Percentiles rank a stretch among this genome's conserved stretches.
These are phyloP conservation scores for Leishmania mexicana DNA, from an alignment of 208 protist species.

Conservation along the genomic window DNA sequence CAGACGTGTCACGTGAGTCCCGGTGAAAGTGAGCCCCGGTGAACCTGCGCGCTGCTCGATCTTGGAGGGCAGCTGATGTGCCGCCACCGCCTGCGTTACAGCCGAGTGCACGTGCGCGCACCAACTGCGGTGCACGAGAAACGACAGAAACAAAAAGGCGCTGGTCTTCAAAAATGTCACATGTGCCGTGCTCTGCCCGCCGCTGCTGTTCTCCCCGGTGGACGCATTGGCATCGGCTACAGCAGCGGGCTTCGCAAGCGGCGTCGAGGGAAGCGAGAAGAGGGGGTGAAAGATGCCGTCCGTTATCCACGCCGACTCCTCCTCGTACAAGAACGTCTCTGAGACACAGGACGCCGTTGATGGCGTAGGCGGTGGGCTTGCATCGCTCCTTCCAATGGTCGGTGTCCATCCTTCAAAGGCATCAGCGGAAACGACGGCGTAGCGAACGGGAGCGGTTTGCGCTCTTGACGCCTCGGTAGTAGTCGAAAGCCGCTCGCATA, in stretches of 20 bases:
- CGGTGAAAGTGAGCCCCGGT: not conserved
- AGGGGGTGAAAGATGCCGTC: slow-evolving; percentile 2
- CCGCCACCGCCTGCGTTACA: not conserved
- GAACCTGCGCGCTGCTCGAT: not conserved
- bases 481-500: slow-evolving; percentile 1
- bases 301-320: slow-evolving; percentile 10
- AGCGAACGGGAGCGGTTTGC: not conserved
- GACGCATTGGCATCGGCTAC: not conserved
- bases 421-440: not conserved
- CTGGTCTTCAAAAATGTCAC: slow-evolving; percentile 20
- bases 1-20: slow-evolving; percentile 10
- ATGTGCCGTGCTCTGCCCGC: not conserved
- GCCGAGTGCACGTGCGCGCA: slow-evolving; percentile 15
- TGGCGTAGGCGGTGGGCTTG: too few species aligned
- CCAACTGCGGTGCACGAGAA: slow-evolving; percentile 33
- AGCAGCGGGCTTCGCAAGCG: not conserved
- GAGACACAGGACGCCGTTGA: not conserved
- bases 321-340: not conserved
- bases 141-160: slow-evolving; percentile 31
- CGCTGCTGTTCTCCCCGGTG: not conserved
- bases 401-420: not conserved
- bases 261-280: not conserved
- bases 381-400: not conserved
- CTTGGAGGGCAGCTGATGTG: not conserved
- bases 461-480: not conserved